Base-by-base conservation (phyloP, 148 eudicot genomes). In the Tetragonia tetragonoides region DNA sequence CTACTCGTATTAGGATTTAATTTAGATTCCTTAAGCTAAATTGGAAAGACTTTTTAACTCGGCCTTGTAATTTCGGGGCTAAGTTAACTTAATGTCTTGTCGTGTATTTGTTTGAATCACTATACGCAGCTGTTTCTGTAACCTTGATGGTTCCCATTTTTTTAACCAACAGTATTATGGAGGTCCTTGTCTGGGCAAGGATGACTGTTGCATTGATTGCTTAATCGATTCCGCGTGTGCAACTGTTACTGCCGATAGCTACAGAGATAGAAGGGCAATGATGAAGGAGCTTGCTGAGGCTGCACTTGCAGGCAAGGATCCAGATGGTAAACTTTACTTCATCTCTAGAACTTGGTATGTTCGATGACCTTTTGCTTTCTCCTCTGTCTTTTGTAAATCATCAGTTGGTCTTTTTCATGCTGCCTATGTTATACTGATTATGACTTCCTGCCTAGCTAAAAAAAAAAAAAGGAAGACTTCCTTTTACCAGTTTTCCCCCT, bases 281-380 rank as follows among this genome's bases (percentile, higher is more conserved):
- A 84, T 95, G 94, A 93, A 85, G 81, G 97, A 90, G 81, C 78
- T 89, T 81, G 99, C 97, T 28, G 99, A 93, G 87, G 89, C 87
- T 81, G 91, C 94, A 77, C 89, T 95, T 83, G 85, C 91, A 3
- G 97, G 94, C 81, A 87, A 84, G 44, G 83, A 79, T 84, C 76
- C 74, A 15, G 99, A 91, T 80, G 97, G 93, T 70, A 84, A 85
- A 42, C 81, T 80, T 77, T 95, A 91, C 80, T 89, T 83, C 78
- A 84, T 95, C 66, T 93, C 99, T 62, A 95, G 79, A 87, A 56
- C 91, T 73, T 95, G 99, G 99, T 95, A 91, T 77, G 88, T 72
- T 23, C 24, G 24, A 24, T 20, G 23, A 14, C 42, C 44, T 69
- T 64, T 46, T 41, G 38, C 42, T 10, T 77, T 60, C 21, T 12